Evolutionary conservation across 345 rosid species (phyloP).

Genomic region (Trapa bicornis): DNA sequence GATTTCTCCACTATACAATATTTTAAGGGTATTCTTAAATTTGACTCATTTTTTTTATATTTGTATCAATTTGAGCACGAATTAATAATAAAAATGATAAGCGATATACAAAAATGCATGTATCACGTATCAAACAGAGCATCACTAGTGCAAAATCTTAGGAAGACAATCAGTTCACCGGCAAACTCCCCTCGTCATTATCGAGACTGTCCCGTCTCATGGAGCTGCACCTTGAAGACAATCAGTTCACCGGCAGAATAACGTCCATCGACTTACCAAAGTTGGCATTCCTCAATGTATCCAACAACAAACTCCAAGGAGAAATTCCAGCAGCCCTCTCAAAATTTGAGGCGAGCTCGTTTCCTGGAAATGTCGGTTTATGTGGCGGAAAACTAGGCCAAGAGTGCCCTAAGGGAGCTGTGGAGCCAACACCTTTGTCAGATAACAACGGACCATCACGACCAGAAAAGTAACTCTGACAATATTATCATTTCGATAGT

Average conservation of each 20-base stretch:
- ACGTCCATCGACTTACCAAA: conserved; percentile 27
- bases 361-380: conserved; percentile 45
- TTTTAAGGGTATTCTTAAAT: no score
- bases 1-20: no score
- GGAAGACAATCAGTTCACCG: conserved; percentile 21
- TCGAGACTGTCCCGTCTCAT: conserved; percentile 26
- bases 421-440: background rate
- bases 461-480: background rate
- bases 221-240: conserved; percentile 53
- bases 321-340: conserved; percentile 40
- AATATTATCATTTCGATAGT: conserved; percentile 10
- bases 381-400: conserved; percentile 38
- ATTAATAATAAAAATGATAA: no score
- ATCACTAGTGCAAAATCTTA: no score
- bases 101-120: no score
- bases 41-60: no score
- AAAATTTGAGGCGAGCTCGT: conserved; percentile 26
- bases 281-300: conserved; percentile 31
- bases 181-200: conserved; percentile 45
- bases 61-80: no score
- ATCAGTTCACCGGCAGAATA: conserved; percentile 39
- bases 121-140: no score
- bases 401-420: conserved; percentile 17
- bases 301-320: conserved; percentile 52
- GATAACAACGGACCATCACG: background rate